Evolutionary conservation across 805 yeast species (phyloP).

Genomic region (Candida michaelii): DNA sequence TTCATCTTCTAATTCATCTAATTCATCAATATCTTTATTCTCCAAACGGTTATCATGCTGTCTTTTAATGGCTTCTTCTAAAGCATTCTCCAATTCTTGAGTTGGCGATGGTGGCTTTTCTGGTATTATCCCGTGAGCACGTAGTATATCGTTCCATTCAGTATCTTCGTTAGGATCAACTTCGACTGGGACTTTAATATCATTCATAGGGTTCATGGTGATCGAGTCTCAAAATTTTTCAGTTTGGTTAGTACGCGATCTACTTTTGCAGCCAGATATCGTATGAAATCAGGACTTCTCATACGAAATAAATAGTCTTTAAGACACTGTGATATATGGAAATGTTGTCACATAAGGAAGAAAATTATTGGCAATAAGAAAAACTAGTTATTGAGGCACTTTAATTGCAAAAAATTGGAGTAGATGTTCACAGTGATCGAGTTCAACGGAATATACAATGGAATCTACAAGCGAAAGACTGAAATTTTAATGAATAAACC

Average conservation of each 20-base stretch:
- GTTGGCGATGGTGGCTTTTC: constrained; percentile 89
- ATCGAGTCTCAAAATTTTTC: constrained; percentile 8
- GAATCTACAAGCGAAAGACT: too few relatives aligned
- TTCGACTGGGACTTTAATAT: constrained; percentile 68
- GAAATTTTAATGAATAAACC: too few relatives aligned
- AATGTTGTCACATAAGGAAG: too few relatives aligned
- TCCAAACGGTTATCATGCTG: constrained; percentile 87
- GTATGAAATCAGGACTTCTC: too few relatives aligned
- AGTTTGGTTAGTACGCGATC: constrained; percentile 7
- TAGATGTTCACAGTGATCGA: too few relatives aligned
- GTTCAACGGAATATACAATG: too few relatives aligned
- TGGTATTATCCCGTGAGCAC: constrained; percentile 90
- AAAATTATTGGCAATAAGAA: too few relatives aligned
- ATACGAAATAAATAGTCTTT: too few relatives aligned
- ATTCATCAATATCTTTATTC: constrained; percentile 70
- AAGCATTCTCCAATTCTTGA: constrained; percentile 79
- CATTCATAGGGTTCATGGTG: constrained; percentile 16
- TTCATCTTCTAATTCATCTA: constrained; percentile 86
- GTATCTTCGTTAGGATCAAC: constrained; percentile 96
- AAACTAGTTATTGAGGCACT: too few relatives aligned
- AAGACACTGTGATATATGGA: too few relatives aligned
- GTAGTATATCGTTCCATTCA: constrained; percentile 95
- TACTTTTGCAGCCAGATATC: neutral
- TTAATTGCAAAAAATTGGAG: too few relatives aligned
- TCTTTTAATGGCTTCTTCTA: constrained; percentile 73